Conservation (phyloP, 2,329 filamentous ascomycete genomes). For the Stachybotrys elegans region DNA sequence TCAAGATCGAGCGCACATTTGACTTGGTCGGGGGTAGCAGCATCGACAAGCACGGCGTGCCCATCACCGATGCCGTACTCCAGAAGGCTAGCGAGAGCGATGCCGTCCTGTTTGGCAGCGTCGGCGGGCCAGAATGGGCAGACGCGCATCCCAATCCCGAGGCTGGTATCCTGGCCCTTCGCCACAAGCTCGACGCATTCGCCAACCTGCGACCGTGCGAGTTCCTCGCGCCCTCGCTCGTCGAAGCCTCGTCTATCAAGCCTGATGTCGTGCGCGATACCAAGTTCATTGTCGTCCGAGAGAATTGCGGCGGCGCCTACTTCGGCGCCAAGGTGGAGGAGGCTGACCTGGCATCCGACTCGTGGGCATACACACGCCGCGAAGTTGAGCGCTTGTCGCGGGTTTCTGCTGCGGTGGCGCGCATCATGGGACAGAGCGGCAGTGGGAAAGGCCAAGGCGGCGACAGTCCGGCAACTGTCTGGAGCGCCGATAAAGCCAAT, state of each 20-base stretch:
- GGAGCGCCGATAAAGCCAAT: constrained; percentile 48
- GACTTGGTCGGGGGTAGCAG: too few species aligned
- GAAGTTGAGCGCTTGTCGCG: constrained; percentile 88
- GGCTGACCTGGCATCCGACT: constrained; percentile 76
- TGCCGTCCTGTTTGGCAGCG: constrained; percentile 86
- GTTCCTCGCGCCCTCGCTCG: constrained; percentile 83
- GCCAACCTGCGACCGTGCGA: constrained; percentile 95
- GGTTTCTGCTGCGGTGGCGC: constrained; percentile 52
- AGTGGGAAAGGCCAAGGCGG: too few species aligned
- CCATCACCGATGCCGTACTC: constrained; percentile 56
- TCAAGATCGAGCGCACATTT: too few species aligned
- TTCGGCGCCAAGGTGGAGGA: constrained; percentile 76
- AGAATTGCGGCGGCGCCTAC: constrained; percentile 91
- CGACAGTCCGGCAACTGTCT: too few species aligned
- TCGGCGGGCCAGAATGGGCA: constrained; percentile 96
- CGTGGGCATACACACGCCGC: constrained; percentile 74
- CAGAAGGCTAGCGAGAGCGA: neutral
- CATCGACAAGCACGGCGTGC: constrained; percentile 79
- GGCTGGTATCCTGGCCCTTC: constrained; percentile 83
- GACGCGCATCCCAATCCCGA: constrained; percentile 84
- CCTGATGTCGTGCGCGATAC: constrained; percentile 78
- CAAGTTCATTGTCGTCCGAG: constrained; percentile 88
- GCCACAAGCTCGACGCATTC: constrained; percentile 90
- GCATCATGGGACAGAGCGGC: constrained; percentile 38
- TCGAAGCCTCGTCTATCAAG: constrained; percentile 83